These are phyloP conservation scores for Colletotrichum caudatum DNA, from an alignment of 2,329 filamentous ascomycete species.

Conservation along the genomic window DNA sequence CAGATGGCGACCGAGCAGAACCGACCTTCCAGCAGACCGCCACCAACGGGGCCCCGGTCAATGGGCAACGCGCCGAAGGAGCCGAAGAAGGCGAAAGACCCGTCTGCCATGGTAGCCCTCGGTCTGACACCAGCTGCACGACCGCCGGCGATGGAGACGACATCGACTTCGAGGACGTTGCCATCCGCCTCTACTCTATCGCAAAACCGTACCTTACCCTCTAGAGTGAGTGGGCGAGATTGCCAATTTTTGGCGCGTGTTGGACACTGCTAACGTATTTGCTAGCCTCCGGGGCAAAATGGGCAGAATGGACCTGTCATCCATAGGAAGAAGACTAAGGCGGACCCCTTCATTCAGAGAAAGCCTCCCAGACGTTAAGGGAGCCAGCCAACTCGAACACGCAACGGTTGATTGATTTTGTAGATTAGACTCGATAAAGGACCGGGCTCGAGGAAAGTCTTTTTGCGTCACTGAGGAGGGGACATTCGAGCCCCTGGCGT, in stretches of 20 bases:
- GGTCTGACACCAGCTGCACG: slow-evolving; percentile 61
- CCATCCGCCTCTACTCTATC: slow-evolving; percentile 16
- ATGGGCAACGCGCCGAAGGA: slow-evolving; percentile 38
- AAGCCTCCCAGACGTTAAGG: slow-evolving; percentile 46
- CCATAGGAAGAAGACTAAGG: slow-evolving; percentile 55
- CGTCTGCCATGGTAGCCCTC: slow-evolving; percentile 65
- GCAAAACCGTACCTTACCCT: slow-evolving; percentile 27
- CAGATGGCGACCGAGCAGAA: slow-evolving; percentile 40
- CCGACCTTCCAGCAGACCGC: slow-evolving; percentile 30
- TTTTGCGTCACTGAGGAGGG: slow-evolving; percentile 32
- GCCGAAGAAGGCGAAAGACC: slow-evolving; percentile 54
- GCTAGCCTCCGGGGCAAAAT: slow-evolving; percentile 30
- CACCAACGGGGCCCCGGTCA: slow-evolving; percentile 42
- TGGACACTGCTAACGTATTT: slow-evolving; percentile 15
- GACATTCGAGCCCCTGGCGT: slow-evolving; percentile 34
- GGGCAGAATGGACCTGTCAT: slow-evolving; percentile 37
- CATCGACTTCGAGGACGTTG: slow-evolving; percentile 34
- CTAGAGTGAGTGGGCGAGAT: slow-evolving; percentile 22
- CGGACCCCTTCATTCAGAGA: slow-evolving; percentile 60
- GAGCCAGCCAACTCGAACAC: background rate
- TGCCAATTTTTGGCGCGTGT: background rate
- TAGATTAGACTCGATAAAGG: slow-evolving; percentile 33
- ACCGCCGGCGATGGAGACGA: slow-evolving; percentile 49
- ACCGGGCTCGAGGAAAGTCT: slow-evolving; percentile 10
- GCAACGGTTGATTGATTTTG: slow-evolving; percentile 33